Base-by-base conservation (phyloP, 768 basidiomycete genomes). In the Hygrophoropsis aurantiaca region DNA sequence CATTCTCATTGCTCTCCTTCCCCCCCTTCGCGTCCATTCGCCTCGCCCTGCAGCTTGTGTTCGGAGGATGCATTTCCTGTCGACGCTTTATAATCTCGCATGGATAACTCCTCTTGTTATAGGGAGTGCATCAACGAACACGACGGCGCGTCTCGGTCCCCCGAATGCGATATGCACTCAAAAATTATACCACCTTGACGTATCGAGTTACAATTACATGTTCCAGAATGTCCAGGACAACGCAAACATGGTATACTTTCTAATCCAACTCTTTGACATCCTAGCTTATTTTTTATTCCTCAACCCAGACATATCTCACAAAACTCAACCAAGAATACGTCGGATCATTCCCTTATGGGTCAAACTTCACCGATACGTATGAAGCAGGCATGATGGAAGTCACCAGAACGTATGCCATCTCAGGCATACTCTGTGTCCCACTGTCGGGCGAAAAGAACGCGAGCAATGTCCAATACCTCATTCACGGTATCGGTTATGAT, bases 391-490 rank as follows among this genome's bases (percentile, higher is more conserved):
- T 42, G 43, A 19, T 51, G 38, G 15, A 13, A 3, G 42, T 51
- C 5, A 25, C 45, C 3, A 39, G 47, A 40, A 54, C 53, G 13
- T 54, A 51, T 40, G 30, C 40, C 7, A 43, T 57, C 9, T 57
- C 50, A n/a, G 53, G 53, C 5, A 54, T 47, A n/a, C 47, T 57
- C n/a, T 57, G 53, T 35, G 27, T 37, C 16, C 56, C 53, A 15
- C 46, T 50, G 30, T 35, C 39, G 20, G 44, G 44, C 27, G 40
- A 55, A 13, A 49, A 51, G 30, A 39, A 57, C 38, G 33, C 32
- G 9, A 39, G 37, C 18, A n/a, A 49, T 10, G 40, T 54, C 20
- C 56, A 57, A 36, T 36, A 35, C 11, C 50, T 57, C 23, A 46
- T 57, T 18, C 53, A 54, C 32, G 50, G 53, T 16, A 40, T 57